These are phyloP conservation scores for Pleoardoris graminearum DNA, from an alignment of 2,329 filamentous ascomycete species.

Conservation along the genomic window DNA sequence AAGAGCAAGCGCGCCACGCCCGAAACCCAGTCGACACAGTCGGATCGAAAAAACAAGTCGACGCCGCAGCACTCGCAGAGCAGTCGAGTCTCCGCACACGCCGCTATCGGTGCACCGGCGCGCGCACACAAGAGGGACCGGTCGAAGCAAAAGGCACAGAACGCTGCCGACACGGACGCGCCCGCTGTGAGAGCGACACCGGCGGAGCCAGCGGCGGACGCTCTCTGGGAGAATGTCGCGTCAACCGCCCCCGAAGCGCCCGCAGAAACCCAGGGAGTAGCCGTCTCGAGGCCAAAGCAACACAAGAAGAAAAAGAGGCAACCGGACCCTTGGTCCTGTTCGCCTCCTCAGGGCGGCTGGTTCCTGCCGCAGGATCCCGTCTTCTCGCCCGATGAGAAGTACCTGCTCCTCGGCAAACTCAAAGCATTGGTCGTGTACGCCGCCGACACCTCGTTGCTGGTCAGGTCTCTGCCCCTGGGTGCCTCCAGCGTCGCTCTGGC, in stretches of 20 bases:
- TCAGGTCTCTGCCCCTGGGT: conserved; percentile 66
- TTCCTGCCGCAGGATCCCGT: conserved; percentile 61
- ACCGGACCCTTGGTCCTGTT: conserved; percentile 40
- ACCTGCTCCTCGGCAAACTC: conserved; percentile 73
- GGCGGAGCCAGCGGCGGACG: too few relatives aligned
- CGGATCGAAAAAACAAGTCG: conserved; percentile 10
- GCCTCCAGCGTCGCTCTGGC: conserved; percentile 51
- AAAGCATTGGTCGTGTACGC: conserved; percentile 81
- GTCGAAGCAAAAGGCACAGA: conserved; percentile 7
- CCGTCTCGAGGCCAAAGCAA: neutral
- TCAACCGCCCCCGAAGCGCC: neutral
- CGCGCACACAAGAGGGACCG: conserved; percentile 16
- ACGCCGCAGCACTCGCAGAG: conserved; percentile 13
- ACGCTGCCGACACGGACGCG: neutral
- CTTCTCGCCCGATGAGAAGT: conserved; percentile 62
- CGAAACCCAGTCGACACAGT: conserved; percentile 17
- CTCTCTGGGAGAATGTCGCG: neutral
- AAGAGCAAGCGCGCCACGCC: conserved; percentile 14
- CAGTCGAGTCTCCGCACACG: conserved; percentile 15
- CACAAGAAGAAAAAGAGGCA: conserved; percentile 20
- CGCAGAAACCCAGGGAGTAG: neutral
- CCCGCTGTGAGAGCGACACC: neutral
- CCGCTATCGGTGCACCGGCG: conserved; percentile 14
- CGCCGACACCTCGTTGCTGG: conserved; percentile 76
- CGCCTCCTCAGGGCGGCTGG: conserved; percentile 57